These are phyloP conservation scores for Macadamia integrifolia DNA, from an alignment of 164 flowering plant species.

Conservation along the genomic window DNA sequence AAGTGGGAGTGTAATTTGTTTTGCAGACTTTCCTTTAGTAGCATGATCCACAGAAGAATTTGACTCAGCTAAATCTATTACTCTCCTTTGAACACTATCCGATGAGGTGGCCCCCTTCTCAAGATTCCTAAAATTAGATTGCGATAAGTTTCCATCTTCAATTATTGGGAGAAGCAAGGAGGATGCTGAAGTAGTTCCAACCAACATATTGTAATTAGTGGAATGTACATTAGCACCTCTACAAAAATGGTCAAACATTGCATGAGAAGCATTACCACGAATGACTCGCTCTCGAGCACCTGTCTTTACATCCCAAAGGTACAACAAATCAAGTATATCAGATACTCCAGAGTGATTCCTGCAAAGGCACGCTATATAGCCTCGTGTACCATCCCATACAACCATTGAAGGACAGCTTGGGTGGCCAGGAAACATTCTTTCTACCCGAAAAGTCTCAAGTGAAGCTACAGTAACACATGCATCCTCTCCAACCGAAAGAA, in stretches of 20 bases:
- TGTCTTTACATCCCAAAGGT: constrained; percentile 92
- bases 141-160: constrained; percentile 41
- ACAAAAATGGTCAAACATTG: constrained; percentile 88
- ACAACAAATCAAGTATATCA: constrained; percentile 50
- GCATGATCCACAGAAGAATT: constrained; percentile 19
- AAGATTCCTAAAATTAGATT: constrained; percentile 19
- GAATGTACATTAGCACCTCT: constrained; percentile 39
- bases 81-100: constrained; percentile 9
- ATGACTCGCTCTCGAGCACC: constrained; percentile 90
- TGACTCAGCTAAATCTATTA: constrained; percentile 14
- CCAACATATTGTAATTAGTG: constrained; percentile 31
- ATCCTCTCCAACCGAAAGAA: constrained; percentile 91
- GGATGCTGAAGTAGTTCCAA: constrained; percentile 63
- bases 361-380: constrained; percentile 83
- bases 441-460: constrained; percentile 77
- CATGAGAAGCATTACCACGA: constrained; percentile 82
- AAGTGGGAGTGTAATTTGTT: constrained; percentile 7
- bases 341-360: constrained; percentile 34
- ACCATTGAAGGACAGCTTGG: constrained; percentile 67
- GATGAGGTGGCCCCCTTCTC: constrained; percentile 27
- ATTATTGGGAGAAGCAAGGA: constrained; percentile 46
- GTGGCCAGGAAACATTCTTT: constrained; percentile 97
- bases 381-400: constrained; percentile 86
- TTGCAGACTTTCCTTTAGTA: constrained; percentile 25
- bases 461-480: constrained; percentile 77